Percentiles rank a stretch among this genome's conserved stretches.
phyloP scores from a whole-genome alignment of 2,329 filamentous ascomycete genomes.

The Cladosporium sp. region DNA sequence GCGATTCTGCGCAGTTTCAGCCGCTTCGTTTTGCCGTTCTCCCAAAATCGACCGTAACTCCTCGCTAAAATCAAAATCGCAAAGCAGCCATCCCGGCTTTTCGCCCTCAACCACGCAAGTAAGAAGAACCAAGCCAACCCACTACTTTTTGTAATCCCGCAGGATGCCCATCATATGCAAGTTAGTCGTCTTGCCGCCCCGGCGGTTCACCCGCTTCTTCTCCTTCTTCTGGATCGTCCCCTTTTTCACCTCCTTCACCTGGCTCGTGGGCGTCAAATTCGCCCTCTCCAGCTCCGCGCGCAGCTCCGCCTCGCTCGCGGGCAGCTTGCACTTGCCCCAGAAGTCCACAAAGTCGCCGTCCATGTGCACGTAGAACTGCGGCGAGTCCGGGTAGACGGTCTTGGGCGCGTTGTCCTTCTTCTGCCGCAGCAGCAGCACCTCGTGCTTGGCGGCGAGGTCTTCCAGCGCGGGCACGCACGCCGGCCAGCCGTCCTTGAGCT shows the following conservation, averaged over 20 bases:
- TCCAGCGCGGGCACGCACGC: constrained; percentile 74
- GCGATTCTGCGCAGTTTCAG: too few relatives aligned
- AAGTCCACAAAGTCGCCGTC: constrained; percentile 77
- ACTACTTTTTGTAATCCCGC: constrained; percentile 55
- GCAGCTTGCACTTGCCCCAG: constrained; percentile 77
- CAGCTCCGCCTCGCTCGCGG: constrained; percentile 63
- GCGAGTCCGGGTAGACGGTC: constrained; percentile 84
- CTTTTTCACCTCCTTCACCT: constrained; percentile 60
- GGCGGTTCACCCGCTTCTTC: constrained; percentile 68
- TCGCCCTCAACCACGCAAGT: too few relatives aligned
- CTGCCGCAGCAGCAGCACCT: constrained; percentile 77
- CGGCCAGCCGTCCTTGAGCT: constrained; percentile 93
- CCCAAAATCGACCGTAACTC: background rate
- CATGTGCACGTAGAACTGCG: constrained; percentile 49
- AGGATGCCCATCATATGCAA: constrained; percentile 78
- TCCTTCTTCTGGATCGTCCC: constrained; percentile 53
- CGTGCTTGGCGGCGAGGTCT: constrained; percentile 68
- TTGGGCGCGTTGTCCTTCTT: constrained; percentile 86
- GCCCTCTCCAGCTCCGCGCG: constrained; percentile 69
- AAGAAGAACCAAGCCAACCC: too few relatives aligned
- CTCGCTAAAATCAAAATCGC: constrained; percentile 4
- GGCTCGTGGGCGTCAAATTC: constrained; percentile 77
- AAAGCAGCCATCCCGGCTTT: too few relatives aligned
- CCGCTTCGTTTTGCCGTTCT: too few relatives aligned
- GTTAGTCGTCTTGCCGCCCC: constrained; percentile 77